Conservation (phyloP, 371 early-diverging fungal genomes). For the Conidiobolus incongruus region DNA sequence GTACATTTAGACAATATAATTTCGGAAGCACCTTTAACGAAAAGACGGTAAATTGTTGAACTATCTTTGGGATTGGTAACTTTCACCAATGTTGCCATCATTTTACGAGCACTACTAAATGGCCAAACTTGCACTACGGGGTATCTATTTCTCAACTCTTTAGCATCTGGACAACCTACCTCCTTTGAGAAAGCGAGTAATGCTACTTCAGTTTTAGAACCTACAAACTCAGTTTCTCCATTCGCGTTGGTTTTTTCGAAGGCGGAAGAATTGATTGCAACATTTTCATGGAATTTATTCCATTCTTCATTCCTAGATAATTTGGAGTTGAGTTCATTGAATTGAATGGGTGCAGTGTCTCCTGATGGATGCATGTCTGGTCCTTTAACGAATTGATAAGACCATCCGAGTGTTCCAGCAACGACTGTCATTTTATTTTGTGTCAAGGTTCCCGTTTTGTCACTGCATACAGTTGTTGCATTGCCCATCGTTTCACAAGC, state of each 20-base stretch:
- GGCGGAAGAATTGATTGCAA: conserved; percentile 61
- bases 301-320: not conserved
- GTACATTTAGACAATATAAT: conserved; percentile 35
- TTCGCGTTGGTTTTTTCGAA: conserved; percentile 34
- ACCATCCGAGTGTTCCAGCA: conserved; percentile 17
- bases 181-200: conserved; percentile 33
- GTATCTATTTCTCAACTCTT: conserved; percentile 16
- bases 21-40: conserved; percentile 73
- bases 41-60: conserved; percentile 36
- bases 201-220: conserved; percentile 72
- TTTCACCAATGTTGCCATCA: conserved; percentile 58
- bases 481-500: conserved; percentile 91
- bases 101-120: conserved; percentile 65
- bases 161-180: conserved; percentile 15
- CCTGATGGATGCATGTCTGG: not conserved
- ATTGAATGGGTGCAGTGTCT: conserved; percentile 13
- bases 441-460: conserved; percentile 80
- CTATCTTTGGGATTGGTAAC: conserved; percentile 8
- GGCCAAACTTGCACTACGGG: conserved; percentile 37
- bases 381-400: not conserved
- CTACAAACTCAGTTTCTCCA: conserved; percentile 25
- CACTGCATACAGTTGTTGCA: conserved; percentile 76
- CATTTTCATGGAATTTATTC: conserved; percentile 4
- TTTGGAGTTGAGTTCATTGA: not conserved
- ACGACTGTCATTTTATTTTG: conserved; percentile 80